phyloP scores from a whole-genome alignment of 2,329 filamentous ascomycete genomes.

The Cryphonectria parasitica region DNA sequence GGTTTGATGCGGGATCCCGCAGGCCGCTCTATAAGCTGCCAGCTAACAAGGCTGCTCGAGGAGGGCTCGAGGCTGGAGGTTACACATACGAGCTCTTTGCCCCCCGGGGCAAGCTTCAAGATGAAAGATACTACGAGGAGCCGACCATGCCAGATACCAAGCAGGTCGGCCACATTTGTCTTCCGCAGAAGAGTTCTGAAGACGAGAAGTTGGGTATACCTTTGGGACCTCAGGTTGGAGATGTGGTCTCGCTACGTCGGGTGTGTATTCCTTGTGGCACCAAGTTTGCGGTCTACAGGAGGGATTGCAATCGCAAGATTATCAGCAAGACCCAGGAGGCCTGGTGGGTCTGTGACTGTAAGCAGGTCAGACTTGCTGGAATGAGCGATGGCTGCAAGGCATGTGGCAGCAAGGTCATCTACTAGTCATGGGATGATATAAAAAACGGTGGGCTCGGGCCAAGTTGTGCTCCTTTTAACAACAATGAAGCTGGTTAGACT shows the following conservation, averaged over 20 bases:
- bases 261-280: conserved; percentile 27
- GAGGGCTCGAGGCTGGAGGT: not conserved
- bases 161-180: conserved; percentile 11
- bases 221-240: conserved; percentile 12
- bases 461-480: not conserved
- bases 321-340: conserved; percentile 23
- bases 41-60: not conserved
- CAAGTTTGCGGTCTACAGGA: conserved; percentile 22
- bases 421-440: conserved; percentile 1
- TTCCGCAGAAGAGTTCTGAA: conserved; percentile 5
- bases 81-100: conserved; percentile 25
- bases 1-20: not conserved
- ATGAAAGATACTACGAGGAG: not conserved
- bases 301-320: conserved; percentile 27
- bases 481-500: not conserved
- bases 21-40: conserved; percentile 21
- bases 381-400: conserved; percentile 18
- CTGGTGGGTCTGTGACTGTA: conserved; percentile 27
- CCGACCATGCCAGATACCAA: not conserved
- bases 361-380: conserved; percentile 18
- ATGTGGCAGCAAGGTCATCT: conserved; percentile 26
- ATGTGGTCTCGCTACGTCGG: conserved; percentile 22
- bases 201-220: too few relatives aligned
- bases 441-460: too few relatives aligned
- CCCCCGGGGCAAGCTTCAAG: not conserved